Evolutionary conservation across 768 basidiomycete genomes (phyloP).

Genomic region (Leccinum ochraceum): DNA sequence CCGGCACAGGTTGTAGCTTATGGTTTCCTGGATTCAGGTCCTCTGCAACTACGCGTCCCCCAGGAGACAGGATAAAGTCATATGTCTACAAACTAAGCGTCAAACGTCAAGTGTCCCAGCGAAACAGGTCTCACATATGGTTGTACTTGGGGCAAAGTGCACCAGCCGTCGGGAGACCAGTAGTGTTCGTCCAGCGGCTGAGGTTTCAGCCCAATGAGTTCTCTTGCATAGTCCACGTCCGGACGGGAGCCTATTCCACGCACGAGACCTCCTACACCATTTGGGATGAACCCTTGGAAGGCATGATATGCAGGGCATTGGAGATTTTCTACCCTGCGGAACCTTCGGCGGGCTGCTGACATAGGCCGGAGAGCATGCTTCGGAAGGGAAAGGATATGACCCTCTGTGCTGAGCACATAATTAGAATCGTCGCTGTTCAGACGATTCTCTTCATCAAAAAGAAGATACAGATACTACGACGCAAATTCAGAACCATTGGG

Average conservation of each 20-base stretch:
- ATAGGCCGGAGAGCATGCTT: constrained; percentile 52
- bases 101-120: constrained; percentile 1
- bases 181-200: constrained; percentile 50
- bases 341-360: constrained; percentile 57
- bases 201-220: constrained; percentile 57
- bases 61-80: constrained; percentile 75
- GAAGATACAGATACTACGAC: constrained; percentile 82
- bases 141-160: constrained; percentile 66
- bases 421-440: constrained; percentile 78
- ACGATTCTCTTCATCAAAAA: constrained; percentile 85
- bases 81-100: constrained; percentile 47
- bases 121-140: constrained; percentile 55
- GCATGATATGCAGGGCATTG: constrained; percentile 76
- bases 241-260: constrained; percentile 70
- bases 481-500: constrained; percentile 3
- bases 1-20: constrained; percentile 61
- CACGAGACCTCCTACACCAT: constrained; percentile 47
- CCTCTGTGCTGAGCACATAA: constrained; percentile 94
- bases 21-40: constrained; percentile 67
- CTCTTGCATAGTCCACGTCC: constrained; percentile 81
- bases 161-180: constrained; percentile 77
- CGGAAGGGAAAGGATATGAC: constrained; percentile 79
- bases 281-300: constrained; percentile 34
- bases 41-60: constrained; percentile 54
- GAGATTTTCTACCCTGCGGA: constrained; percentile 62